A percentile compares a stretch with the other conserved stretches of the same genome.
These are phyloP conservation scores for Macadamia integrifolia DNA, from an alignment of 164 flowering plant species.

Conservation along the genomic window DNA sequence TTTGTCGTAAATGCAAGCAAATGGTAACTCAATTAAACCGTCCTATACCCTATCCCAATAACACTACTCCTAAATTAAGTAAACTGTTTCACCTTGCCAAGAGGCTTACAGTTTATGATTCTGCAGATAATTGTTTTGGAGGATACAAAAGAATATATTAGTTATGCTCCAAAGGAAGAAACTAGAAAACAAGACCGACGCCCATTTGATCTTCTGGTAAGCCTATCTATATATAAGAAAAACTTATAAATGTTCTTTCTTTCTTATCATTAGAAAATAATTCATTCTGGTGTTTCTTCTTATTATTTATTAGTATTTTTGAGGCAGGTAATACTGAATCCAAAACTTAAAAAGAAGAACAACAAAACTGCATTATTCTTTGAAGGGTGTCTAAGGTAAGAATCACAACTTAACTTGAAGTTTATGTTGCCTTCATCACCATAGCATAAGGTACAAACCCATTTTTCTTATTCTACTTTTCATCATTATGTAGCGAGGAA, in stretches of 20 bases:
- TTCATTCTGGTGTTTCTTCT: conserved; percentile 11
- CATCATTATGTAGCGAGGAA: no score
- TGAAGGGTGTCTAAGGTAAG: conserved; percentile 90
- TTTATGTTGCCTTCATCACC: no score
- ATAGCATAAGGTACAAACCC: no score
- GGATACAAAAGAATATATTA: conserved; percentile 76
- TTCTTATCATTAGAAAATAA: background rate
- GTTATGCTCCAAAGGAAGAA: conserved; percentile 69
- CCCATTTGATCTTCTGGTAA: conserved; percentile 91
- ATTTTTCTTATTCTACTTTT: no score
- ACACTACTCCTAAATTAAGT: background rate
- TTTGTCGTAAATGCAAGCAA: no score
- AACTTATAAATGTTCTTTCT: background rate
- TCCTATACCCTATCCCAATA: no score
- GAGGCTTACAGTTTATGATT: background rate
- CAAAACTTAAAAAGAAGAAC: conserved; percentile 68
- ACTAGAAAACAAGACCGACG: conserved; percentile 62
- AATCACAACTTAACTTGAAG: background rate
- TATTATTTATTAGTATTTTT: conserved; percentile 22
- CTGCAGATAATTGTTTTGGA: conserved; percentile 88
- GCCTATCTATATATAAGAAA: conserved; percentile 11
- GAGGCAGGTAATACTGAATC: conserved; percentile 82
- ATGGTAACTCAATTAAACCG: no score
- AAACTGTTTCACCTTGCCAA: conserved; percentile 2
- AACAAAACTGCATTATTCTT: conserved; percentile 72